Conservation (phyloP, 495 filamentous ascomycete species). For the Podospora anserina region DNA sequence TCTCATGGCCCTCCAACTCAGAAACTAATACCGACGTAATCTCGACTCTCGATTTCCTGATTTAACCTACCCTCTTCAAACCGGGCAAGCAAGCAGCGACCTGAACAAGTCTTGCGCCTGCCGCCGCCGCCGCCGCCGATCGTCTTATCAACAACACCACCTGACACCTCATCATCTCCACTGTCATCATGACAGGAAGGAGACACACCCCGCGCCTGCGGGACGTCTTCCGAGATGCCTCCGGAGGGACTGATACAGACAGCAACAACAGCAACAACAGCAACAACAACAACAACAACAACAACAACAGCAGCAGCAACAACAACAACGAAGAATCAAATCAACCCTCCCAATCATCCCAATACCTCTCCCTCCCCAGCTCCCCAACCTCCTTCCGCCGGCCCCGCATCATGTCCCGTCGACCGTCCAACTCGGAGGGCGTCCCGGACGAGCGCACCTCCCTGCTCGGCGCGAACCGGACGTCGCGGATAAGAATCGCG, state of each 20-base stretch:
- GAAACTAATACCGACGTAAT: not conserved
- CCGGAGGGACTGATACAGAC: conserved; percentile 2
- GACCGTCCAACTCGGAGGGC: conserved; percentile 33
- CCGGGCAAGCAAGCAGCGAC: not conserved
- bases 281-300: conserved; percentile 4
- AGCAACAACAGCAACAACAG: conserved; percentile 6
- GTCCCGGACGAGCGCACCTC: conserved; percentile 47
- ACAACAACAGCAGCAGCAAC: conserved; percentile 9
- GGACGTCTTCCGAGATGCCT: conserved; percentile 14
- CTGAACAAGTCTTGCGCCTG: not conserved
- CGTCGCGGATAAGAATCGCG: conserved; percentile 42
- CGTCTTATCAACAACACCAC: too few species aligned
- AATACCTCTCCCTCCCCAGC: conserved; percentile 32
- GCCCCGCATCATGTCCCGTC: conserved; percentile 23
- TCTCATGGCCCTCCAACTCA: not conserved
- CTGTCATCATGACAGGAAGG: conserved; percentile 21
- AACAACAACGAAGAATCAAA: conserved; percentile 16
- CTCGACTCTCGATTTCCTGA: not conserved
- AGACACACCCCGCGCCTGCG: conserved; percentile 26
- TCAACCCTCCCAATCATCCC: conserved; percentile 21
- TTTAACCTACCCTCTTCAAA: not conserved
- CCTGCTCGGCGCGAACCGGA: conserved; percentile 40
- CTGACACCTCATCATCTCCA: not conserved
- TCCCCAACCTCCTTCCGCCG: conserved; percentile 31
- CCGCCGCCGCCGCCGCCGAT: too few species aligned